These are phyloP conservation scores for Hirschfeldia incana DNA, from an alignment of 345 rosid species.

Conservation along the genomic window DNA sequence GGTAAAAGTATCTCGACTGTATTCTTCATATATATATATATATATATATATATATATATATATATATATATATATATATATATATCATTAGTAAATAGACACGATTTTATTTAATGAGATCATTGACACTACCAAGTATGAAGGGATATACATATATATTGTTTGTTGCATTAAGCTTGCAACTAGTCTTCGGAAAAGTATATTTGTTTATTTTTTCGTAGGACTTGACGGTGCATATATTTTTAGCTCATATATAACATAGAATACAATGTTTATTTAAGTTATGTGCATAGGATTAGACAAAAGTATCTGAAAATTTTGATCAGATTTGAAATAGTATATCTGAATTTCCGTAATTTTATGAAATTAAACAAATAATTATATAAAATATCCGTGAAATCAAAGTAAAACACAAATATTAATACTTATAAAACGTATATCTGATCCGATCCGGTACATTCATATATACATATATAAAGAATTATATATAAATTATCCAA, in stretches of 20 bases:
- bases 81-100: not conserved
- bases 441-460: too few species aligned
- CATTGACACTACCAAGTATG: not conserved
- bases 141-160: not conserved
- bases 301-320: too few species aligned
- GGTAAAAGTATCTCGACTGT: not conserved
- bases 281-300: not conserved
- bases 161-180: slow-evolving; percentile 3
- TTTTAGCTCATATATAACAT: not conserved
- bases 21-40: not conserved
- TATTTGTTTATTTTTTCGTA: not conserved
- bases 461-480: too few species aligned
- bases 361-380: too few species aligned
- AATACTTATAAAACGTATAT: too few species aligned
- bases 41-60: too few species aligned
- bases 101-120: not conserved
- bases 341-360: too few species aligned
- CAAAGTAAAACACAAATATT: too few species aligned
- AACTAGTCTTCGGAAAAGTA: not conserved
- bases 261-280: not conserved
- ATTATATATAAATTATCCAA: too few species aligned
- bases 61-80: too few species aligned
- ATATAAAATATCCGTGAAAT: too few species aligned
- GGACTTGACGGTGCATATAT: not conserved
- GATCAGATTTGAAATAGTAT: too few species aligned